Base-by-base conservation (phyloP, 257 asterid genomes). In the Jacaranda copaia region DNA sequence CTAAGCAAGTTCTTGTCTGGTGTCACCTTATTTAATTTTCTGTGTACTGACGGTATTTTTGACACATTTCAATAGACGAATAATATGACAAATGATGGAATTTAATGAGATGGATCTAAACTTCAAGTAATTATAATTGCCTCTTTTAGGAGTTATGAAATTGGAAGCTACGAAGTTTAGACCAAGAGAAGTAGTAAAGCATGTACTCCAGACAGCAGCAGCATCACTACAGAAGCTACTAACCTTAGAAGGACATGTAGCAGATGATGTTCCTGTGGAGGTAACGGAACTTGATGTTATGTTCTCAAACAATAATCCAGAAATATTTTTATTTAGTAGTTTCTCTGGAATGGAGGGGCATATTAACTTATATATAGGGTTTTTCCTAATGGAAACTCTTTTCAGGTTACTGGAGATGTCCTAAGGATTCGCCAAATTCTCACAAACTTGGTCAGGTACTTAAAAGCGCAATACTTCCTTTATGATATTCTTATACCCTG, bases 231-330 rank as follows among this genome's bases (percentile, higher is more conserved):
- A 87, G 84, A 90, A 88, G 79, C 52, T 83, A 42, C 80, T 90
- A 42, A 85, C 89, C 52, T 87, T 90, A 81, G 96, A 90, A 79
- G 96, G 96, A 38, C 84, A 84, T 65, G 81, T 88, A 8, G 81
- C 89, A 11, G 90, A 90, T 79, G 93, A 90, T 84, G 96, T 90
- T 79, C 96, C 96, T 8, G 61, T 87, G 7, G 96, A 90, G 93
- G 96, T 90, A 79, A 81, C 74, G 61, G 48, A 55, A 39, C 35
- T 15, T 64, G 49, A 60, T 14, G 40, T 15, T 25, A 11, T 45
- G 36, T 5, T 73, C 46, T 38, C 4, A 42, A 36, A 3, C 13
- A 48, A 45, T 32, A 35, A 12, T 59, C n/a, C 20, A 25, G 70
- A 59, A 16, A 38, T 1, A 11, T 19, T 57, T 11, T 19, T 48